Evolutionary conservation across 1,284 basidiomycete species (phyloP).

Genomic region (Ustilago curta): DNA sequence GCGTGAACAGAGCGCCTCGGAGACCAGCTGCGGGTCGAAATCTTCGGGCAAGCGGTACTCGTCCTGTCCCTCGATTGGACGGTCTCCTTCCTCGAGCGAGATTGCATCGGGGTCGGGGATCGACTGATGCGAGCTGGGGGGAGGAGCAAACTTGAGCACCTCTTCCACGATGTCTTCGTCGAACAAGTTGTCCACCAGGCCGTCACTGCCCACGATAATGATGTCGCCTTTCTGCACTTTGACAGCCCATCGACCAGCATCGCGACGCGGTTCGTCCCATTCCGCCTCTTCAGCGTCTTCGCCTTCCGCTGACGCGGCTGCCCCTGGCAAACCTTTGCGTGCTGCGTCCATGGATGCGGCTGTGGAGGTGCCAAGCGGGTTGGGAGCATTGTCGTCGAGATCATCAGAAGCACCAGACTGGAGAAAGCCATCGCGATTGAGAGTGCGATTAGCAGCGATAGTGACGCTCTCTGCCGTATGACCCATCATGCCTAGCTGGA

Average conservation of each 20-base stretch:
- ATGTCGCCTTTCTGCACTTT: conserved; percentile 87
- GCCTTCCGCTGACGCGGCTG: conserved; percentile 16
- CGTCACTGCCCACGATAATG: conserved; percentile 88
- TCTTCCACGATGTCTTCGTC: conserved; percentile 94
- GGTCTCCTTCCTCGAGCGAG: conserved; percentile 18
- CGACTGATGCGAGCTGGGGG: conserved; percentile 22
- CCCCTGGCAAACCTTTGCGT: conserved; percentile 22
- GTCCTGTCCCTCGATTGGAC: conserved; percentile 18
- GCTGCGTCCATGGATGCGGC: conserved; percentile 42
- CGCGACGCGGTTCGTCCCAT: conserved; percentile 67
- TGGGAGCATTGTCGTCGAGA: conserved; percentile 52
- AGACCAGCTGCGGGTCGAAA: conserved; percentile 73
- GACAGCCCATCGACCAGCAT: conserved; percentile 80
- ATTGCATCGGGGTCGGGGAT: conserved; percentile 26
- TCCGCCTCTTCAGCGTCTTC: conserved; percentile 53
- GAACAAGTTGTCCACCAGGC: conserved; percentile 92
- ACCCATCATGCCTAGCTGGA: conserved; percentile 82
- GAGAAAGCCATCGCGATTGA: conserved; percentile 53
- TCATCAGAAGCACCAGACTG: conserved; percentile 55
- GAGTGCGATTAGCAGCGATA: conserved; percentile 55
- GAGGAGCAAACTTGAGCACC: conserved; percentile 76
- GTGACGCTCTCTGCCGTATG: conserved; percentile 77
- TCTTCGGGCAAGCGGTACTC: conserved; percentile 44
- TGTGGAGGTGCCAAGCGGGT: conserved; percentile 44
- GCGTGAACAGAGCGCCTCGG: conserved; percentile 72